Evolutionary conservation across 495 filamentous ascomycete genomes (phyloP).

Genomic region (Umbilicaria muhlenbergii): DNA sequence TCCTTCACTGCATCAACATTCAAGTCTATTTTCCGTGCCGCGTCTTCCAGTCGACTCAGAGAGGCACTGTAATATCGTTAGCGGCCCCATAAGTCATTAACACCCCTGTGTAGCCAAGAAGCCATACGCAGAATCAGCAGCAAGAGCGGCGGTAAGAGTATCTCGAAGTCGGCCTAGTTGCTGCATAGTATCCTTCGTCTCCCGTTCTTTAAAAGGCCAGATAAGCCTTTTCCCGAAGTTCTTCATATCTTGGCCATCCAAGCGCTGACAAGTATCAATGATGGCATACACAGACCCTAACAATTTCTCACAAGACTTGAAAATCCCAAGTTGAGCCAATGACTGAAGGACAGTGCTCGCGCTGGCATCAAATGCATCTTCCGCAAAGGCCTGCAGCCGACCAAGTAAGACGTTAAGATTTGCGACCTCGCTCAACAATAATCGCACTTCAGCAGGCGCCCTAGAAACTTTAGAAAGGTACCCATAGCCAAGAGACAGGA

Average conservation of each 20-base stretch:
- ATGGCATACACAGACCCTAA: too few species aligned
- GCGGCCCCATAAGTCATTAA: too few species aligned
- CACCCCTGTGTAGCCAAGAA: not conserved
- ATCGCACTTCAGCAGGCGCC: not conserved
- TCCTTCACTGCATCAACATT: too few species aligned
- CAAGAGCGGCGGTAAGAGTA: slow-evolving; percentile 3
- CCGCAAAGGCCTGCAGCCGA: not conserved
- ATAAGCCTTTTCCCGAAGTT: slow-evolving; percentile 7
- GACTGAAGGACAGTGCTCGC: too few species aligned
- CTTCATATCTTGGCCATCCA: not conserved
- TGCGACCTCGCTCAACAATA: not conserved
- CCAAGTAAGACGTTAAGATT: slow-evolving; percentile 2
- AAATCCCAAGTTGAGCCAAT: too few species aligned
- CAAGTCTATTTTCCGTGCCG: too few species aligned
- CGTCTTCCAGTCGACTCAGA: too few species aligned
- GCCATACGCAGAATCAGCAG: slow-evolving; percentile 7
- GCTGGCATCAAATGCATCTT: not conserved
- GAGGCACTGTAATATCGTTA: too few species aligned
- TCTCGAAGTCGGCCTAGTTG: slow-evolving; percentile 5
- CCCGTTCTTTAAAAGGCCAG: slow-evolving; percentile 15
- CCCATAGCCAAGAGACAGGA: slow-evolving; percentile 1
- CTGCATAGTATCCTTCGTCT: slow-evolving; percentile 9
- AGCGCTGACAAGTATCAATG: not conserved
- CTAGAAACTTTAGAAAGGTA: slow-evolving; percentile 3
- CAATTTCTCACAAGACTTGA: too few species aligned